Evolutionary conservation across 2,329 filamentous ascomycete species (phyloP).

Genomic region (Tolypocladium tropicale): DNA sequence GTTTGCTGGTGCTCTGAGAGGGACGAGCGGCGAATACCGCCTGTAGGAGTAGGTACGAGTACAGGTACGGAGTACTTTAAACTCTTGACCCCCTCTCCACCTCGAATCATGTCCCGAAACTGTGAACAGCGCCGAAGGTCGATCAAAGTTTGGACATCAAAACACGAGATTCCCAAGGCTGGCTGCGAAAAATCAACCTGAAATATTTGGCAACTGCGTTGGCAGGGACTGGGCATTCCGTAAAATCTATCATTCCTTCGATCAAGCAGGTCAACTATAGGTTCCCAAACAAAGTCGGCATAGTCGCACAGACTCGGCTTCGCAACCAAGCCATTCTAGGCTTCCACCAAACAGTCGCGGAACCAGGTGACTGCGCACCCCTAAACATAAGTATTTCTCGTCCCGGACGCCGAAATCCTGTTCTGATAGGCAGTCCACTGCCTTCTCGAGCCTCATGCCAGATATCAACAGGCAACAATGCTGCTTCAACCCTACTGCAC

Average conservation of each 20-base stretch:
- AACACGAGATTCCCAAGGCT: neutral
- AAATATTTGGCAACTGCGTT: no score
- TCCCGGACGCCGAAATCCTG: constrained; percentile 20
- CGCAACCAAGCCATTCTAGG: constrained; percentile 1
- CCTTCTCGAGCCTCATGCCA: constrained; percentile 2
- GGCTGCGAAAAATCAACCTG: no score
- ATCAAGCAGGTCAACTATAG: neutral
- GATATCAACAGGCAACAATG: constrained; percentile 7
- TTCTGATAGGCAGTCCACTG: constrained; percentile 12
- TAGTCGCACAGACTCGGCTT: neutral
- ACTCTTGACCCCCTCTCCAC: no score
- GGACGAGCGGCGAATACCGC: neutral
- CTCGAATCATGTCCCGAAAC: no score
- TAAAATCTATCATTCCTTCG: neutral
- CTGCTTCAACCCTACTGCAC: neutral
- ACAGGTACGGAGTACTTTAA: no score
- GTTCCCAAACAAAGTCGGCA: constrained; percentile 1
- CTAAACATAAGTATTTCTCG: constrained; percentile 12
- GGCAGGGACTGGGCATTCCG: neutral
- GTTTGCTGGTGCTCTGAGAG: neutral
- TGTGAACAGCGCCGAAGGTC: neutral
- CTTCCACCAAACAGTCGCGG: neutral
- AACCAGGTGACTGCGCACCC: constrained; percentile 6
- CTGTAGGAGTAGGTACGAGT: no score
- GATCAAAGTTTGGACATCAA: neutral